These are phyloP conservation scores for Seminavis robusta DNA, from an alignment of 108 stramenopile genomes.

Conservation along the genomic window DNA sequence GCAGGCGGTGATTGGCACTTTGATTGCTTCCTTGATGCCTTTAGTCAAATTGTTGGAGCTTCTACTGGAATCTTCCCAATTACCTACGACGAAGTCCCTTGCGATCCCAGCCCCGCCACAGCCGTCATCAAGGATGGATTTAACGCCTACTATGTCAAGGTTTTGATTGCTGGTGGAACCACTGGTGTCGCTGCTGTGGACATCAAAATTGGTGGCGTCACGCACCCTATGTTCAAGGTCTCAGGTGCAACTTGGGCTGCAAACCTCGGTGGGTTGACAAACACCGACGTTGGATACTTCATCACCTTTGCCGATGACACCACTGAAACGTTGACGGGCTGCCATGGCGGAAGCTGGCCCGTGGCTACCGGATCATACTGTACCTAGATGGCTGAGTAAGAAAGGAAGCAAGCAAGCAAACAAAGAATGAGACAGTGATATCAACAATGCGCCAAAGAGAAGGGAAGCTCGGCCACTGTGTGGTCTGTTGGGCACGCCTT, in stretches of 20 bases:
- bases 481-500: no score
- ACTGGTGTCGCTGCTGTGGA: background rate
- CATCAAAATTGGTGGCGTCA: background rate
- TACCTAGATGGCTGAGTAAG: no score
- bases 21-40: constrained; percentile 2
- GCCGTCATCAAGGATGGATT: constrained; percentile 1
- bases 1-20: background rate
- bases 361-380: constrained; percentile 2
- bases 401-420: no score
- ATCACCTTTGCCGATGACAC: constrained; percentile 4
- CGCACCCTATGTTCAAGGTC: background rate
- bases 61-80: constrained; percentile 2
- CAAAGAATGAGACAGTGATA: no score
- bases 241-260: constrained; percentile 3
- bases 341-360: background rate
- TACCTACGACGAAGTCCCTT: constrained; percentile 1
- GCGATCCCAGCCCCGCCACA: background rate
- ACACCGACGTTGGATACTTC: background rate
- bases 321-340: background rate
- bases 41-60: background rate
- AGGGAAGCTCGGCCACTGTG: no score
- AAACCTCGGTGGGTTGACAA: background rate
- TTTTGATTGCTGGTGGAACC: constrained; percentile 1
- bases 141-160: constrained; percentile 1
- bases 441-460: no score